Conservation (phyloP, 2,329 filamentous ascomycete species). For the Exophiala spinifera region DNA sequence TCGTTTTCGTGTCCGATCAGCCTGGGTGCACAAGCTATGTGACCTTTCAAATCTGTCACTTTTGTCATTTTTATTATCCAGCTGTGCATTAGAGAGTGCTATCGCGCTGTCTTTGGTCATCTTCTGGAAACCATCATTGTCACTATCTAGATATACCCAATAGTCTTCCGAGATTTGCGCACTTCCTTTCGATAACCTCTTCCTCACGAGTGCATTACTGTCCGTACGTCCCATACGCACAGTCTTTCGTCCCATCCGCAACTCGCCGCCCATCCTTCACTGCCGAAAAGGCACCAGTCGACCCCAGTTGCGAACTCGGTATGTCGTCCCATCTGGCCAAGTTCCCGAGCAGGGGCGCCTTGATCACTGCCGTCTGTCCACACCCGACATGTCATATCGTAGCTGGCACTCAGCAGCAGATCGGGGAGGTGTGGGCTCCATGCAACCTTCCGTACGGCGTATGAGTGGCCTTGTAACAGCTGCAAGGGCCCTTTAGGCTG, state of each 20-base stretch:
- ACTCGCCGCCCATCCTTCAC: constrained; percentile 91
- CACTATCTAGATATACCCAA: too few relatives aligned
- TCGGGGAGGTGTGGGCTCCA: constrained; percentile 96
- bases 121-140: not conserved
- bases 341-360: constrained; percentile 50
- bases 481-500: constrained; percentile 70
- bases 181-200: not conserved
- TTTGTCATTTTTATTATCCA: not conserved
- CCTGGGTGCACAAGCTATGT: not conserved
- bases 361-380: constrained; percentile 76
- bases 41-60: not conserved
- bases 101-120: too few relatives aligned
- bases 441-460: constrained; percentile 77
- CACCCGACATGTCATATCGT: constrained; percentile 95
- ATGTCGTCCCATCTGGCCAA: constrained; percentile 86
- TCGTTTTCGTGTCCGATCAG: constrained; percentile 4
- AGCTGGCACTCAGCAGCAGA: constrained; percentile 81
- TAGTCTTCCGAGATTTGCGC: not conserved
- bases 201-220: constrained; percentile 48
- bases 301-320: constrained; percentile 96
- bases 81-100: too few relatives aligned
- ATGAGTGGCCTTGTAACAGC: constrained; percentile 80
- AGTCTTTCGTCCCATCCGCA: constrained; percentile 92
- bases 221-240: constrained; percentile 84
- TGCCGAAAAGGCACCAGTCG: constrained; percentile 96